phyloP scores from a whole-genome alignment of 2,329 filamentous ascomycete species.

The Amphichorda felina region DNA sequence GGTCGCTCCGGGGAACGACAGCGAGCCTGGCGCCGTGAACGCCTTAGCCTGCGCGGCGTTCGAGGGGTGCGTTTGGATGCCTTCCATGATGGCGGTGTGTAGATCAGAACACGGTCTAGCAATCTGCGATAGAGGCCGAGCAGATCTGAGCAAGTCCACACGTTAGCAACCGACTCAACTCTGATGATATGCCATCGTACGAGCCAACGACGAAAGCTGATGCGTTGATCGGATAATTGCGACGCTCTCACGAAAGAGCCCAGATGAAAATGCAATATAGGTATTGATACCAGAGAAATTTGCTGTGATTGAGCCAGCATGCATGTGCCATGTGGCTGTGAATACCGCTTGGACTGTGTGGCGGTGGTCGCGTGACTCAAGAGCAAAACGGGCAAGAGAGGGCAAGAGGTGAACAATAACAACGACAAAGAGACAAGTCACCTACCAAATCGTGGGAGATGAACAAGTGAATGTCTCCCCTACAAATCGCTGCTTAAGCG shows the following conservation, averaged over 20 bases:
- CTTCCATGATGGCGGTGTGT: constrained; percentile 56
- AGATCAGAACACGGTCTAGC: constrained; percentile 7
- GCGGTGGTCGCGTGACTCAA: not conserved
- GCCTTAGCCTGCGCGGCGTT: constrained; percentile 90
- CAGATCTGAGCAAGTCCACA: constrained; percentile 15
- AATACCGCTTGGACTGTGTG: no score
- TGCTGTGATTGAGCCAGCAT: no score
- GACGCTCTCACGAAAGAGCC: no score
- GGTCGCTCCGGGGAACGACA: constrained; percentile 81
- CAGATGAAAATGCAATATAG: no score
- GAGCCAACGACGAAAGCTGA: not conserved
- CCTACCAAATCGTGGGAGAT: constrained; percentile 71
- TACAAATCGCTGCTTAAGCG: constrained; percentile 28
- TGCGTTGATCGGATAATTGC: constrained; percentile 14
- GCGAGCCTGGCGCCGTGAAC: constrained; percentile 83
- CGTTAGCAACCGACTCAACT: no score
- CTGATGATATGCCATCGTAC: not conserved
- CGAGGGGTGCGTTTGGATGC: constrained; percentile 80
- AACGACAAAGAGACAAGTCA: constrained; percentile 7
- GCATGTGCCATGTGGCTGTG: no score
- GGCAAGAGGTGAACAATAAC: constrained; percentile 23
- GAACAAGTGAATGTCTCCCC: constrained; percentile 98
- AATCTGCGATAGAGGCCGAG: constrained; percentile 12
- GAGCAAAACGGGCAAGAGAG: not conserved
- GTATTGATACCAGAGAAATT: no score